Evolutionary conservation across 495 filamentous ascomycete genomes (phyloP).

Genomic region (Niebla homalea): DNA sequence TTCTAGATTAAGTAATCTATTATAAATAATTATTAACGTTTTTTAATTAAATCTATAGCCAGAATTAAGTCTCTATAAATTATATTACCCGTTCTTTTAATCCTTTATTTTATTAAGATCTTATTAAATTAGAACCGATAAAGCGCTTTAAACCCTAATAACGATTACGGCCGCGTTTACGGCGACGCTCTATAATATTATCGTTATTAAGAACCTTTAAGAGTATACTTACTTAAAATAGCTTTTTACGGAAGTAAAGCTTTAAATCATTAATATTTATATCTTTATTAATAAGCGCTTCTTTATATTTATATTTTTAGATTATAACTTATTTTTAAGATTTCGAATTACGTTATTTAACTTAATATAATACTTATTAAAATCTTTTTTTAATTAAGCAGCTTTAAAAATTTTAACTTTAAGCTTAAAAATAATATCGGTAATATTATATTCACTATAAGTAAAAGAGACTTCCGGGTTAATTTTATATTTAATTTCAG

Average conservation of each 20-base stretch:
- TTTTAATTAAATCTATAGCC: background rate
- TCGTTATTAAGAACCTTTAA: no score
- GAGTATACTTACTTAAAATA: no score
- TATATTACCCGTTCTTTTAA: no score
- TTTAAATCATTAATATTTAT: background rate
- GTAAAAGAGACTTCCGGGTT: background rate
- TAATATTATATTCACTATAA: background rate
- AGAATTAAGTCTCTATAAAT: background rate
- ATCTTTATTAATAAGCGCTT: background rate
- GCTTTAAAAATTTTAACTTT: background rate
- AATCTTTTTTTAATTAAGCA: background rate
- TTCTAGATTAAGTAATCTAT: background rate
- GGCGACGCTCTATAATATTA: no score
- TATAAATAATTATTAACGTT: background rate
- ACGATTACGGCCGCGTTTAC: no score
- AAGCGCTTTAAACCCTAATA: no score
- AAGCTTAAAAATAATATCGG: background rate
- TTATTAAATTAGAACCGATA: no score
- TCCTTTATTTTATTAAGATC: no score
- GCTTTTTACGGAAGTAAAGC: background rate
- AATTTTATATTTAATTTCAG: no score
- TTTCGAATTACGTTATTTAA: background rate
- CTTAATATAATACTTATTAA: background rate
- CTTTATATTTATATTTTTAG: no score
- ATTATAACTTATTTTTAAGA: background rate